These are phyloP conservation scores for Alternaria viburni DNA, from an alignment of 2,329 filamentous ascomycete genomes.

Conservation along the genomic window DNA sequence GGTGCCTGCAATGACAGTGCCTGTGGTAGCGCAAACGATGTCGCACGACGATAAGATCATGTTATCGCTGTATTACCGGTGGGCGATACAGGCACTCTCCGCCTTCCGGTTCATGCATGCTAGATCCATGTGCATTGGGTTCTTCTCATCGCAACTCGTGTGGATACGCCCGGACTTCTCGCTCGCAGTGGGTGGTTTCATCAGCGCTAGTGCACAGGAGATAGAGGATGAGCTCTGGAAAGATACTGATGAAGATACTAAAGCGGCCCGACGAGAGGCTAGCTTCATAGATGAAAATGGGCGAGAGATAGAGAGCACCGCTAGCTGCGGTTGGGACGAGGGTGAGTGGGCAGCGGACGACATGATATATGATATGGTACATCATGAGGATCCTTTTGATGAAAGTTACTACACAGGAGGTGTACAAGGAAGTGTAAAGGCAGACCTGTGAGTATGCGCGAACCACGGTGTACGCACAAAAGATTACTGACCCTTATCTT, in stretches of 20 bases:
- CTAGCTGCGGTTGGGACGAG: too few species aligned
- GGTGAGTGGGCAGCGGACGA: neutral
- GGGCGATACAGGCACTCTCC: neutral
- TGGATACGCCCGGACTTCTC: neutral
- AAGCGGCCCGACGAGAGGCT: too few species aligned
- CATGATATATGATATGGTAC: neutral
- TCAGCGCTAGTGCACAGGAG: neutral
- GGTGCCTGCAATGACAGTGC: neutral
- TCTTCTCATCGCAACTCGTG: neutral
- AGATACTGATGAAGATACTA: neutral
- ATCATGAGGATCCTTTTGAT: neutral
- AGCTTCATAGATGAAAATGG: too few species aligned
- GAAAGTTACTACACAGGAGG: too few species aligned
- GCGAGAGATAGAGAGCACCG: too few species aligned
- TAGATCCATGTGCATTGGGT: neutral
- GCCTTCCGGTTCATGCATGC: neutral
- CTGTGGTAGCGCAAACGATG: neutral
- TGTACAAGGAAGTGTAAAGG: neutral
- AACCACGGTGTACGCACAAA: too few species aligned
- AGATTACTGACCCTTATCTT: too few species aligned
- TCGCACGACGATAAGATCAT: neutral
- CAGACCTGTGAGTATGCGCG: neutral
- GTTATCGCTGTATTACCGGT: neutral
- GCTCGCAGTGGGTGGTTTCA: neutral
- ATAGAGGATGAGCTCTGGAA: neutral